Base-by-base conservation (phyloP, 768 basidiomycete species). In the Podaxis rugospora region DNA sequence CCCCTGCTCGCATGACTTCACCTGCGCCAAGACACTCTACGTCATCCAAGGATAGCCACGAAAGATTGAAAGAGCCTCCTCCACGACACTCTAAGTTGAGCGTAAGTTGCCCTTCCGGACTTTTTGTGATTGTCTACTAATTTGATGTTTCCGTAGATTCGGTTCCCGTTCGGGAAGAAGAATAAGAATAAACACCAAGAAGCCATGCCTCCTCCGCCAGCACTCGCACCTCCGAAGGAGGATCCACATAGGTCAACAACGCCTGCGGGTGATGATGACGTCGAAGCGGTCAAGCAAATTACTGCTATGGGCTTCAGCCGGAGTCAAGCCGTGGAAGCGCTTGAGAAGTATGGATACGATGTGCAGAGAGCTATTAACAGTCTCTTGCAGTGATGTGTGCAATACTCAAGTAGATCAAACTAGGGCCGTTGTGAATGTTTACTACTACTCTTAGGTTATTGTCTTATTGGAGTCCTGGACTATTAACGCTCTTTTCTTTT, bases 221-320 rank as follows among this genome's bases (percentile, higher is more conserved):
- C 69, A 28, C 74, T 80, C 2, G 72, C 76, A 5, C 74, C 79
- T 46, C 79, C 83, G 23, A 71, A 75, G 27, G 82, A 84, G 62
- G 80, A 83, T 63, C 70, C 75, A 0, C 63, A 69, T 32, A 68
- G 79, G 40, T 71, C 67, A 3, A 63, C 66, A 9, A 82, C 86
- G 1, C 84, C 88, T 1, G 81, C 81, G 11, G 77, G 78, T 11
- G 87, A 86, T 28, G 90, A 90, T 64, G 90, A 94, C 61, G 85
- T 87, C 11, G 86, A 87, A 63, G 76, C 87, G 1, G 89, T 95
- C 21, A 90, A 87, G 68, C 87, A 90, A 69, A 76, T 98, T 42
- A 86, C 86, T 51, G 83, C 81, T 18, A 97, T 98, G 95, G 96
- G 96, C 25, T 98, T 98, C 78, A 87, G 83, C 63, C 83, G 95